Evolutionary conservation across 169 alveolate genomes (phyloP).

Genomic region (Theileria annulata): DNA sequence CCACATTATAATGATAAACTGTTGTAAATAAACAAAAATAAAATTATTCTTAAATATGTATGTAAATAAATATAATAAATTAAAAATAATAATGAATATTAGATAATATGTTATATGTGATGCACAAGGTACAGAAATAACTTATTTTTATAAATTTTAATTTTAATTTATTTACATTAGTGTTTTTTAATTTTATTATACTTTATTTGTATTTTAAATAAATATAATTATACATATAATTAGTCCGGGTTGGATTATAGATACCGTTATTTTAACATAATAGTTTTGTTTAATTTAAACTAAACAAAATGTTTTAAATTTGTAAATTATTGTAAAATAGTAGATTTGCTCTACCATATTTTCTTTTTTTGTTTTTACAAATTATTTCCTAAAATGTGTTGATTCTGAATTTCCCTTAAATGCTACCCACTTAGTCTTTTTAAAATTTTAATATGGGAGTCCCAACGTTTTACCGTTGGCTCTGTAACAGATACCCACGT

Average conservation of each 20-base stretch:
- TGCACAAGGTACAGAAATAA: slow-evolving; percentile 6
- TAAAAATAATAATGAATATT: not conserved
- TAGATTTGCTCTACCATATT: not conserved
- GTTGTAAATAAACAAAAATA: not conserved
- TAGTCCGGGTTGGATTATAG: not conserved
- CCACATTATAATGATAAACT: not conserved
- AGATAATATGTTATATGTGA: not conserved
- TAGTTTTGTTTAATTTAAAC: not conserved
- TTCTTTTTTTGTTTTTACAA: not conserved
- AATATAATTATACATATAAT: not conserved
- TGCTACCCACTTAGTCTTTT: not conserved
- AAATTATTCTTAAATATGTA: not conserved
- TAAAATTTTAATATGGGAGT: slow-evolving; percentile 91
- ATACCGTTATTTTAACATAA: not conserved
- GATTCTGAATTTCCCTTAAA: not conserved
- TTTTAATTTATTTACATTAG: not conserved
- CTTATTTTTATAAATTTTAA: not conserved
- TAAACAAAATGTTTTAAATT: not conserved
- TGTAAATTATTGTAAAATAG: not conserved
- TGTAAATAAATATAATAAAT: not conserved
- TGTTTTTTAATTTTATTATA: not conserved
- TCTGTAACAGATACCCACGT: slow-evolving; percentile 94
- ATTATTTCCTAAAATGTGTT: not conserved
- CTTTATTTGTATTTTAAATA: not conserved
- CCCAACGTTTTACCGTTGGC: slow-evolving; percentile 97